phyloP scores from a whole-genome alignment of 805 yeast species.

The Metschnikowia dekortorum region DNA sequence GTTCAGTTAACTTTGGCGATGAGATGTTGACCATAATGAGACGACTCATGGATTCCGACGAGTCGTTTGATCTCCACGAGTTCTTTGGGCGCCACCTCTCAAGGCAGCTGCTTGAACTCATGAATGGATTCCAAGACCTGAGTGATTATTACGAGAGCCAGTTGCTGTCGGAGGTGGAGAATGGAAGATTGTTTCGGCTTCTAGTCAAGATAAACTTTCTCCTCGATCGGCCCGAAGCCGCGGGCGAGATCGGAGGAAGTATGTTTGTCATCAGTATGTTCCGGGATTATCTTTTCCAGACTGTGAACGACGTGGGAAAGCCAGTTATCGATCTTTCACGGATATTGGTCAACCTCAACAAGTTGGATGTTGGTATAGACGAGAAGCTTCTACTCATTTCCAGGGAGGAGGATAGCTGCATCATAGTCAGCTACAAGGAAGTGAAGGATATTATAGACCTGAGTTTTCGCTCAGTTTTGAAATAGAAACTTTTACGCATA shows the following conservation, averaged over 20 bases:
- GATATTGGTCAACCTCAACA: slow-evolving; percentile 74
- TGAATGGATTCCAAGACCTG: slow-evolving; percentile 48
- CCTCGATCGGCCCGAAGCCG: slow-evolving; percentile 66
- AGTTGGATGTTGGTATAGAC: slow-evolving; percentile 86
- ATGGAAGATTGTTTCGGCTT: slow-evolving; percentile 79
- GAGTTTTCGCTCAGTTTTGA: slow-evolving; percentile 46
- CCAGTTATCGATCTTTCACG: slow-evolving; percentile 80
- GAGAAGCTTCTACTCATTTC: slow-evolving; percentile 79
- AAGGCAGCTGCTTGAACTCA: slow-evolving; percentile 37
- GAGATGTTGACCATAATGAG: slow-evolving; percentile 37
- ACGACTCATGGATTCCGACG: slow-evolving; percentile 16
- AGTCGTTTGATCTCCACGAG: slow-evolving; percentile 19
- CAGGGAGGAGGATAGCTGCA: slow-evolving; percentile 78
- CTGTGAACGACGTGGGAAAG: slow-evolving; percentile 68
- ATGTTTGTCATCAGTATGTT: slow-evolving; percentile 61
- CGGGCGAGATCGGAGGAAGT: slow-evolving; percentile 58
- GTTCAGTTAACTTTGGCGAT: slow-evolving; percentile 30
- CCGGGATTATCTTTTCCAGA: slow-evolving; percentile 82
- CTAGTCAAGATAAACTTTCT: slow-evolving; percentile 77
- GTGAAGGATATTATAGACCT: slow-evolving; percentile 65
- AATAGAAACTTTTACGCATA: slow-evolving; percentile 4
- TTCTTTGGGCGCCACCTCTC: slow-evolving; percentile 25
- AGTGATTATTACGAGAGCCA: slow-evolving; percentile 59
- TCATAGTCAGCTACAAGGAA: slow-evolving; percentile 82
- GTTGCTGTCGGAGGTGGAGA: slow-evolving; percentile 74